phyloP scores from a whole-genome alignment of 1,284 basidiomycete species.

The Leccinum pallidistipes region DNA sequence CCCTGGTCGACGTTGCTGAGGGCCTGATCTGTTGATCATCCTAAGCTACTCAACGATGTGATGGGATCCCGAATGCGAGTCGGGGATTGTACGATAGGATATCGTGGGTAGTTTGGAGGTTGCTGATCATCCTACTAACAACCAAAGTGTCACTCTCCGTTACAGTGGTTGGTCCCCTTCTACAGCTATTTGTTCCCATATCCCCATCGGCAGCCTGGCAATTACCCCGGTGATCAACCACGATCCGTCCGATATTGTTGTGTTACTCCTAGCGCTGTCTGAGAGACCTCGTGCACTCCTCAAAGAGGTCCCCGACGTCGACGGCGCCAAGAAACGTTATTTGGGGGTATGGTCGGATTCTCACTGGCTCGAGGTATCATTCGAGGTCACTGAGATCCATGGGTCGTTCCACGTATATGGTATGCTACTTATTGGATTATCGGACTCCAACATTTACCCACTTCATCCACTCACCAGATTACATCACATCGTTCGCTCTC shows the following conservation, averaged over 20 bases:
- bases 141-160: constrained; percentile 20
- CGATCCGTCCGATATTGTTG: constrained; percentile 45
- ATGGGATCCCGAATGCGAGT: too few relatives aligned
- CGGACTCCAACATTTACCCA: neutral
- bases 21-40: too few relatives aligned
- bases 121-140: neutral
- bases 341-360: constrained; percentile 62
- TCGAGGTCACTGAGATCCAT: constrained; percentile 60
- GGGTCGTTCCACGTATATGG: constrained; percentile 65
- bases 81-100: too few relatives aligned
- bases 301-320: constrained; percentile 38
- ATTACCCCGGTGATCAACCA: constrained; percentile 32
- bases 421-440: constrained; percentile 23
- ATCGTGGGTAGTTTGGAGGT: too few relatives aligned
- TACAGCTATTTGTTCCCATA: constrained; percentile 41
- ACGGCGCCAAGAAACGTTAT: constrained; percentile 45
- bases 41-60: too few relatives aligned
- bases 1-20: too few relatives aligned
- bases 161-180: constrained; percentile 22
- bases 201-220: constrained; percentile 18
- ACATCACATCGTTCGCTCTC: constrained; percentile 42
- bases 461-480: constrained; percentile 38
- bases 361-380: constrained; percentile 38
- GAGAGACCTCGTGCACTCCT: constrained; percentile 46
- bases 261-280: constrained; percentile 46